These are phyloP conservation scores for Immersiporthe knoxdaviesiana DNA, from an alignment of 2,329 filamentous ascomycete species.

Conservation along the genomic window DNA sequence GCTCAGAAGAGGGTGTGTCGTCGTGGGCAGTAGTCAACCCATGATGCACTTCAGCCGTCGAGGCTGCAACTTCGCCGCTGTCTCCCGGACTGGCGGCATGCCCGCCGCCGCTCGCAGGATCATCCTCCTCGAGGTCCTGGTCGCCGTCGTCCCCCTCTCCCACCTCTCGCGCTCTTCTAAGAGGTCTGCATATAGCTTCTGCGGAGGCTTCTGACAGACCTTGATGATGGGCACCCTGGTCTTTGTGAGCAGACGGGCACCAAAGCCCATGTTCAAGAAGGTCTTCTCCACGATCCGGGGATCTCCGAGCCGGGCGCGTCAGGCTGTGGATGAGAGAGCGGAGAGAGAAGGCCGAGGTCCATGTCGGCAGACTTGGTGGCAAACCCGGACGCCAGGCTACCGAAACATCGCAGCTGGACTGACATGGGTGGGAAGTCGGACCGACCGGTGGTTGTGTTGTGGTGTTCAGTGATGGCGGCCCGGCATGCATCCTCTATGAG, in stretches of 20 bases:
- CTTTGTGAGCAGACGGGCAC: slow-evolving; percentile 75
- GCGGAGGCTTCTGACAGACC: slow-evolving; percentile 72
- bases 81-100: slow-evolving; percentile 24
- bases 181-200: slow-evolving; percentile 63
- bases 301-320: slow-evolving; percentile 63
- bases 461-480: slow-evolving; percentile 58
- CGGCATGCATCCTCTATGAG: slow-evolving; percentile 68
- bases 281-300: slow-evolving; percentile 76
- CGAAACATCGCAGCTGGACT: slow-evolving; percentile 77
- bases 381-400: slow-evolving; percentile 82
- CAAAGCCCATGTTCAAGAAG: slow-evolving; percentile 71
- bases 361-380: slow-evolving; percentile 88
- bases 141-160: slow-evolving; percentile 61
- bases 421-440: slow-evolving; percentile 55
- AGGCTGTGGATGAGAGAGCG: slow-evolving; percentile 57
- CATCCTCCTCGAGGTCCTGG: slow-evolving; percentile 40
- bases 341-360: slow-evolving; percentile 80
- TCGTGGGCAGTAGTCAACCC: slow-evolving; percentile 24
- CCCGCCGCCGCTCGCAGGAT: slow-evolving; percentile 44
- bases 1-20: background rate
- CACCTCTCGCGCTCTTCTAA: slow-evolving; percentile 69
- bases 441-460: slow-evolving; percentile 45
- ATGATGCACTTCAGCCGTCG: slow-evolving; percentile 12
- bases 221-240: slow-evolving; percentile 89
- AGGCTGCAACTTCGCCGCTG: background rate